Evolutionary conservation across 441 rosid species (phyloP).

Genomic region (Erodium moschatum): DNA sequence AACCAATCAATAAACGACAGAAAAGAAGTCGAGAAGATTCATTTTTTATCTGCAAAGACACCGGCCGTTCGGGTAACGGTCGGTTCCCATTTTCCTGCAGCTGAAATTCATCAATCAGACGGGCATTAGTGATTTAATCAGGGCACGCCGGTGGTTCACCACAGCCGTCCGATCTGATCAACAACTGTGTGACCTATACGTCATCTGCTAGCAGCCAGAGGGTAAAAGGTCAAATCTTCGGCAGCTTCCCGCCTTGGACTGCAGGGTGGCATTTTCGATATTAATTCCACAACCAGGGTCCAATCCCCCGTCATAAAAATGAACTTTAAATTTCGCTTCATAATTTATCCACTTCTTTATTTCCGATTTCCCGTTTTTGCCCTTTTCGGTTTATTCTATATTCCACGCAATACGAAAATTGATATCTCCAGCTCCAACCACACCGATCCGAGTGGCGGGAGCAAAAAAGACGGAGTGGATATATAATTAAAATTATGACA

Average conservation of each 20-base stretch:
- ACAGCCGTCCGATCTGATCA: background rate
- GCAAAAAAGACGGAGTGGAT: background rate
- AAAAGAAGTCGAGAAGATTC: too few species aligned
- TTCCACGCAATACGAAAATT: background rate
- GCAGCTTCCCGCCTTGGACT: background rate
- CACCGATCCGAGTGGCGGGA: background rate
- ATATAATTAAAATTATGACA: background rate
- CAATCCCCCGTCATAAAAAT: background rate
- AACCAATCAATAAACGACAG: too few species aligned
- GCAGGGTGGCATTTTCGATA: background rate
- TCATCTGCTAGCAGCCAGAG: background rate
- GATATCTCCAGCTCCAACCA: background rate
- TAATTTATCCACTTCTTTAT: background rate
- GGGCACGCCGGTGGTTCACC: background rate
- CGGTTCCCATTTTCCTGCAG: too few species aligned
- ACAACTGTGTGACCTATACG: background rate
- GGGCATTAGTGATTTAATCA: too few species aligned
- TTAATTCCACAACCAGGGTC: background rate
- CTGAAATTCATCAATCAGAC: too few species aligned
- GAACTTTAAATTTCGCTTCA: background rate
- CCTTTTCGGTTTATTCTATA: background rate
- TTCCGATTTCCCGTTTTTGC: background rate
- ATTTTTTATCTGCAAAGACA: too few species aligned
- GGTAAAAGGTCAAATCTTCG: conserved; percentile 7
- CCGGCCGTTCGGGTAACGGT: too few species aligned